These are phyloP conservation scores for Reutealis trisperma DNA, from an alignment of 345 rosid genomes.

Conservation along the genomic window DNA sequence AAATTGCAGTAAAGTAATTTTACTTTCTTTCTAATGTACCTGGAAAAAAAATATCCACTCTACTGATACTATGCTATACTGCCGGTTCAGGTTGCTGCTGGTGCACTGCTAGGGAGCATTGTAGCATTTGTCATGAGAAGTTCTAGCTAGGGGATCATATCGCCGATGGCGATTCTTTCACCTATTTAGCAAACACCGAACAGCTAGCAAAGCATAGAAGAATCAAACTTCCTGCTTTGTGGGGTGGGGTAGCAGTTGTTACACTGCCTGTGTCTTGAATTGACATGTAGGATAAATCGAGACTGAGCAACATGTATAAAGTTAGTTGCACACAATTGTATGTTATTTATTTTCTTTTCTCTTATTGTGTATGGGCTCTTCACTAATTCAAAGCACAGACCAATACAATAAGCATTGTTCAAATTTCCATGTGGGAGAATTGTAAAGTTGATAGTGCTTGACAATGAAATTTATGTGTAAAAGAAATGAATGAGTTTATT, in stretches of 20 bases:
- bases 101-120: conserved; percentile 49
- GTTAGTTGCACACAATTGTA: not conserved
- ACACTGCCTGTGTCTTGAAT: not conserved
- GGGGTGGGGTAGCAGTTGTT: not conserved
- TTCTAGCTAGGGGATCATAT: conserved; percentile 22
- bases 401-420: not conserved
- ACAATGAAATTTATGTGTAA: not conserved
- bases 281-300: not conserved
- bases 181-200: not conserved
- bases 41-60: no score
- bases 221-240: not conserved
- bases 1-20: no score
- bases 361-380: not conserved
- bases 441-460: conserved; percentile 1
- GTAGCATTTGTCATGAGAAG: conserved; percentile 50
- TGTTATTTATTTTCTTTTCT: not conserved
- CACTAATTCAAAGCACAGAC: not conserved
- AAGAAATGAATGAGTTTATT: no score
- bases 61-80: not conserved
- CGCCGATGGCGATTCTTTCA: not conserved
- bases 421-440: not conserved
- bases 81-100: conserved; percentile 54
- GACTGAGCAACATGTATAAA: not conserved
- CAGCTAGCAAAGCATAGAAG: not conserved
- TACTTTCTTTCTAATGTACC: no score